These are phyloP conservation scores for Cairneyella variabilis DNA, from an alignment of 495 filamentous ascomycete genomes.

Conservation along the genomic window DNA sequence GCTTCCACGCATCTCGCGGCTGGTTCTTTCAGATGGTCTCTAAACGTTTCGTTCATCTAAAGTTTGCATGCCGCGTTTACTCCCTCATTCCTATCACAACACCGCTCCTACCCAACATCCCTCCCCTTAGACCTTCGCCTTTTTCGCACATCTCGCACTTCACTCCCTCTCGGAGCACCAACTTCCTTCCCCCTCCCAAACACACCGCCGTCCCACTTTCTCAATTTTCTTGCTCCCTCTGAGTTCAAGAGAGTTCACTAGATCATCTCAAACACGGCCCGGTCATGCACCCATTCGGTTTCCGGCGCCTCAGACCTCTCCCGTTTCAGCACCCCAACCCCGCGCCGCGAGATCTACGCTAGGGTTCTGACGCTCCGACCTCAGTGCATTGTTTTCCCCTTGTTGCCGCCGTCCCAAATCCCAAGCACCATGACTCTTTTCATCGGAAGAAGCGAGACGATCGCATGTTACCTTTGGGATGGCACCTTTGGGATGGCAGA, in stretches of 20 bases:
- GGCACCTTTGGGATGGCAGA: too few relatives aligned
- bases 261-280: conserved; percentile 3
- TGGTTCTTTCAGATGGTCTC: conserved; percentile 1
- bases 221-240: background rate
- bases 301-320: background rate
- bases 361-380: background rate
- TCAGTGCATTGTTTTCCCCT: background rate
- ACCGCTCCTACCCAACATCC: too few relatives aligned
- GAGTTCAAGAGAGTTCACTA: too few relatives aligned
- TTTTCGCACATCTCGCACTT: background rate
- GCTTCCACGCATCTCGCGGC: background rate
- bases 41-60: conserved; percentile 4
- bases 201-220: background rate
- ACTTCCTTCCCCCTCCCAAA: background rate
- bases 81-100: too few relatives aligned
- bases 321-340: conserved; percentile 9
- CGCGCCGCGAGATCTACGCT: conserved; percentile 8
- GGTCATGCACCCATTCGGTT: conserved; percentile 4
- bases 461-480: too few relatives aligned
- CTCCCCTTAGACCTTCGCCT: too few relatives aligned
- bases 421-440: background rate
- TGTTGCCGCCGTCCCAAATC: background rate
- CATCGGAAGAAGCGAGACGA: too few relatives aligned
- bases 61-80: too few relatives aligned
- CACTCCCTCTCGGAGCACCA: background rate